A percentile compares a stretch with the other conserved stretches of the same genome.
Evolutionary conservation across 805 yeast species (phyloP).

Genomic region (Myxozyma vanderwaltii): DNA sequence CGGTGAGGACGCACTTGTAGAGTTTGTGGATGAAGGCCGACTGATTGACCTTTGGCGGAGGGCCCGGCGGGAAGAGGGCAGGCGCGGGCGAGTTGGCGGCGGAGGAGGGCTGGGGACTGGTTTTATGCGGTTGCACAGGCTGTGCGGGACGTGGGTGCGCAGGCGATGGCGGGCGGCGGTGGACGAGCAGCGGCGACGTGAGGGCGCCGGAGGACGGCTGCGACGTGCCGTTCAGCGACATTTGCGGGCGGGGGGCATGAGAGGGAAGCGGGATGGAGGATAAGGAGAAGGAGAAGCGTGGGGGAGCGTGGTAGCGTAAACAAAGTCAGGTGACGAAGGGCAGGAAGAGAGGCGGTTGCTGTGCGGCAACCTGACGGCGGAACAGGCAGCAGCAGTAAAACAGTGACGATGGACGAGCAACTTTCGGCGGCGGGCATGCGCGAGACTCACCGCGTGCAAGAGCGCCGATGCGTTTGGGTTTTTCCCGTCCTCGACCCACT

Average conservation of each 20-base stretch:
- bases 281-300: background rate
- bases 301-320: background rate
- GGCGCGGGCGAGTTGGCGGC: background rate
- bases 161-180: conserved; percentile 7
- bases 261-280: background rate
- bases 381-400: background rate
- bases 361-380: background rate
- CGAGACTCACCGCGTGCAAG: background rate
- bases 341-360: background rate
- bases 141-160: background rate
- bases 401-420: conserved; percentile 9
- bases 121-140: background rate
- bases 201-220: conserved; percentile 9
- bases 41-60: conserved; percentile 45
- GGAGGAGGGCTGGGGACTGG: background rate
- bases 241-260: conserved; percentile 8
- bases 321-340: background rate
- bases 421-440: background rate
- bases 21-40: conserved; percentile 83
- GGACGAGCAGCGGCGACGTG: conserved; percentile 11
- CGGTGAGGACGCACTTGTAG: conserved; percentile 47
- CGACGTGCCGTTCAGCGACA: conserved; percentile 18
- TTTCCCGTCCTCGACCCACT: conserved; percentile 4
- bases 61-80: background rate
- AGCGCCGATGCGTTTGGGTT: conserved; percentile 4